Conservation (phyloP, 2,329 filamentous ascomycete species). For the Arthrobotrys musiformis region DNA sequence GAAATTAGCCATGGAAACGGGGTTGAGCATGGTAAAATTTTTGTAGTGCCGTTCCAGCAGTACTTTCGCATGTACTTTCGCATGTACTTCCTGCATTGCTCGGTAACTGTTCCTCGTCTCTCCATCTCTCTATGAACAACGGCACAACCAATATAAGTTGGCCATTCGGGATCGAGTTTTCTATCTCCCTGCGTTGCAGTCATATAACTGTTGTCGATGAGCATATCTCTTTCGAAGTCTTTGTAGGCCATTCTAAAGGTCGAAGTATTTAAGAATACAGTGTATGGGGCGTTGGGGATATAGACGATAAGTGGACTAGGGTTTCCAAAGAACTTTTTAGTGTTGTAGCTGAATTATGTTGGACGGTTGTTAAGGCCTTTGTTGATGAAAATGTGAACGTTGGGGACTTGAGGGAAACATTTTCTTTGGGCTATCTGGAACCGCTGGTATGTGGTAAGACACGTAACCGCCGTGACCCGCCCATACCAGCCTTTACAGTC, state of each 20-base stretch:
- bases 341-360: slow-evolving; percentile 82
- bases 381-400: slow-evolving; percentile 81
- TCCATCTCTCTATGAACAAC: slow-evolving; percentile 80
- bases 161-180: slow-evolving; percentile 79
- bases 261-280: slow-evolving; percentile 78
- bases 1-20: background rate
- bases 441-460: slow-evolving; percentile 79
- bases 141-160: slow-evolving; percentile 86
- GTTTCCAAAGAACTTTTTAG: slow-evolving; percentile 70
- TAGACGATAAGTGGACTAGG: slow-evolving; percentile 79
- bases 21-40: too few relatives aligned
- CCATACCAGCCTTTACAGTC: too few relatives aligned
- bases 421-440: slow-evolving; percentile 73
- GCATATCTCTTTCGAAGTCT: slow-evolving; percentile 75
- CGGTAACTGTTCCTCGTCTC: slow-evolving; percentile 74
- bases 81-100: slow-evolving; percentile 81
- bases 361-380: slow-evolving; percentile 77
- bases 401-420: slow-evolving; percentile 77
- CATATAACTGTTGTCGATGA: slow-evolving; percentile 88
- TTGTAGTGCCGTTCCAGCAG: slow-evolving; percentile 90
- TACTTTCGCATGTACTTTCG: too few relatives aligned
- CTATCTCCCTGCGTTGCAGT: slow-evolving; percentile 84
- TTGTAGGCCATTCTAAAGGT: slow-evolving; percentile 78
- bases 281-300: slow-evolving; percentile 85
- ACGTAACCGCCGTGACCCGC: too few relatives aligned